Percentiles rank a stretch among this genome's conserved stretches.
Conservation (phyloP, 2,329 filamentous ascomycete species). For the Colletotrichum falcatum region DNA sequence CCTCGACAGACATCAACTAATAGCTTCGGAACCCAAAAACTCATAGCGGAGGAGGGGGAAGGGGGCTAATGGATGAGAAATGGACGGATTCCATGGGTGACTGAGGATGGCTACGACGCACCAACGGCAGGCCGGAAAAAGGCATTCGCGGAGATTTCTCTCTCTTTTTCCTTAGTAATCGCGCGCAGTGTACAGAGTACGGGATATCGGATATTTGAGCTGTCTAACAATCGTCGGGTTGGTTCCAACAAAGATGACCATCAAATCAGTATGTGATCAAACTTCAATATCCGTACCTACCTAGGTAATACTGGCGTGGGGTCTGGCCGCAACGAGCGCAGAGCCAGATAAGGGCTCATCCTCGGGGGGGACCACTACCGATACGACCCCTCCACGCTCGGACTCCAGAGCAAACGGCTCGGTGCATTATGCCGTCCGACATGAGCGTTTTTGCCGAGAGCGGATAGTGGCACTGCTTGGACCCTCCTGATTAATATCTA, state of each 20-base stretch:
- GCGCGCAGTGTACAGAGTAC: background rate
- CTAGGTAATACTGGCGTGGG: constrained; percentile 18
- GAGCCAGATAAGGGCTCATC: background rate
- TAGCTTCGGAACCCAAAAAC: background rate
- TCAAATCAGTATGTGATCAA: constrained; percentile 1
- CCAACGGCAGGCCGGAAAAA: constrained; percentile 2
- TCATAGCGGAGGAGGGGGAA: too few species aligned
- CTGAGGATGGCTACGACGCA: background rate
- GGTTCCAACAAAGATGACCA: constrained; percentile 7
- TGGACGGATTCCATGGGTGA: background rate
- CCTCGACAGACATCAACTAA: background rate
- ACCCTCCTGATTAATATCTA: background rate
- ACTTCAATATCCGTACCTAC: too few species aligned
- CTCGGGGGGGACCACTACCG: constrained; percentile 2
- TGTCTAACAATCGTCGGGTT: constrained; percentile 3
- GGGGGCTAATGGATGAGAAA: background rate
- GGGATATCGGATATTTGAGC: background rate
- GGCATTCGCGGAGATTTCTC: background rate
- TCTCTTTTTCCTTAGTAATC: too few species aligned
- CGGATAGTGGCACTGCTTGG: constrained; percentile 1
- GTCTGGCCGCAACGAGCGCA: constrained; percentile 1
- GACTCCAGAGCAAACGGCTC: constrained; percentile 19
- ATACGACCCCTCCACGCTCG: constrained; percentile 23
- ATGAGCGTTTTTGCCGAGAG: constrained; percentile 22
- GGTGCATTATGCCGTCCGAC: constrained; percentile 30